Conservation (phyloP, 345 rosid genomes). For the Syzygium grande region DNA sequence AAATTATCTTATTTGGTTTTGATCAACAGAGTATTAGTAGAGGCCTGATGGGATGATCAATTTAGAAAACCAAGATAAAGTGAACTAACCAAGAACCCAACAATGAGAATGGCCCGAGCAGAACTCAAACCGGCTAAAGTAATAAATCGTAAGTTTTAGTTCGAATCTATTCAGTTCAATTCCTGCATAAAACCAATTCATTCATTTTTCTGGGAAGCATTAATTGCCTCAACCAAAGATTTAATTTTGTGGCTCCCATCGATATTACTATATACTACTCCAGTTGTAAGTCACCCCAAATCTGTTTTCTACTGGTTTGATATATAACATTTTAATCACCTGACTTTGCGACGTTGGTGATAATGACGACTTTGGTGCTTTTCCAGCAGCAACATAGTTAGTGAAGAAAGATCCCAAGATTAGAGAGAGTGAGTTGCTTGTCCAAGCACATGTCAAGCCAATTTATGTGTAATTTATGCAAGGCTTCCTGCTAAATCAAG, state of each 20-base stretch:
- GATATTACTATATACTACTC: not conserved
- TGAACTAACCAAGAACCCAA: not conserved
- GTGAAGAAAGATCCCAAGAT: not conserved
- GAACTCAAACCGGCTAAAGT: not conserved
- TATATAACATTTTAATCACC: not conserved
- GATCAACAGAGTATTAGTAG: not conserved
- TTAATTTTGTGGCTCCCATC: not conserved
- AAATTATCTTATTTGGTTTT: not conserved
- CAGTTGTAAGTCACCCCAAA: not conserved
- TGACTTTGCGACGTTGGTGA: not conserved
- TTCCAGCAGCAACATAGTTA: not conserved
- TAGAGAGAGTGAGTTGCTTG: not conserved
- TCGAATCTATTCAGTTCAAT: not conserved
- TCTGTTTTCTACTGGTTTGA: not conserved
- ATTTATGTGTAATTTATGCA: not conserved
- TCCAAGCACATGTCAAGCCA: not conserved
- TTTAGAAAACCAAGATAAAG: not conserved
- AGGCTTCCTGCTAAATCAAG: not conserved
- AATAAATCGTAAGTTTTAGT: not conserved
- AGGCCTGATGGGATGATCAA: not conserved
- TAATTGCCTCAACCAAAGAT: not conserved
- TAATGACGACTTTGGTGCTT: not conserved
- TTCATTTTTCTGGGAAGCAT: not conserved
- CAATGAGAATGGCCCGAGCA: not conserved
- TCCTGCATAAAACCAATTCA: not conserved